These are phyloP conservation scores for Trichocomaceae sp. DNA, from an alignment of 2,329 filamentous ascomycete species.

Conservation along the genomic window DNA sequence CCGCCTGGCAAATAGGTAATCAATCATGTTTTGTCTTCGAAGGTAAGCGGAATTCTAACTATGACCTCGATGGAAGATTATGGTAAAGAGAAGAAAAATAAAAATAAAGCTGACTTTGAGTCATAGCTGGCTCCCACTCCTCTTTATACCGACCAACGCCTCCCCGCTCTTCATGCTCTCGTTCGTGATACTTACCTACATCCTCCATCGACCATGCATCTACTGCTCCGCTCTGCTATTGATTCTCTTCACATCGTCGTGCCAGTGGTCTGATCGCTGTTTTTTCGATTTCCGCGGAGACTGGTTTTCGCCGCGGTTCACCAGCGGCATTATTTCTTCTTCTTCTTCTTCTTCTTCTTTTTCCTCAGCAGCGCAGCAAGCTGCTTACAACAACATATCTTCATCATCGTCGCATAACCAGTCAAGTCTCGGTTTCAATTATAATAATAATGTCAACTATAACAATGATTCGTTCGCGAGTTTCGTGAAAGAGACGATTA, in stretches of 20 bases:
- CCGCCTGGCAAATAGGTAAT: not conserved
- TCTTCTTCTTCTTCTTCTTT: constrained; percentile 14
- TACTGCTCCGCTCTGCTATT: constrained; percentile 96
- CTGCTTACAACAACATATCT: constrained; percentile 1
- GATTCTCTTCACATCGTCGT: constrained; percentile 87
- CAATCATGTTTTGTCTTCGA: constrained; percentile 59
- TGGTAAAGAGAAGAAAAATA: too few species aligned
- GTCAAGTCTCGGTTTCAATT: not conserved
- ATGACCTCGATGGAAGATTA: too few species aligned
- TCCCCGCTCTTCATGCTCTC: constrained; percentile 79
- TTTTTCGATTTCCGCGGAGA: constrained; percentile 89
- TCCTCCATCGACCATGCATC: constrained; percentile 91
- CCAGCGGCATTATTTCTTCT: constrained; percentile 24
- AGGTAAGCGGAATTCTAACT: constrained; percentile 40
- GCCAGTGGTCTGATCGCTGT: constrained; percentile 80
- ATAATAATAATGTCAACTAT: constrained; percentile 24
- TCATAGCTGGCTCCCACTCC: constrained; percentile 71
- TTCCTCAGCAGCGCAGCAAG: not conserved
- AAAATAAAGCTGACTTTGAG: constrained; percentile 8
- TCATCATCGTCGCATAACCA: constrained; percentile 1
- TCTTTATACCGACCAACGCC: constrained; percentile 81
- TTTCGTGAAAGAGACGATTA: constrained; percentile 47
- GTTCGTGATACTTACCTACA: constrained; percentile 89
- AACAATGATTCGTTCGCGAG: constrained; percentile 29
- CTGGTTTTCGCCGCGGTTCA: constrained; percentile 80